Base-by-base conservation (phyloP, 176 grass and related monocot genomes). In the Dendrocalamus sinicus region DNA sequence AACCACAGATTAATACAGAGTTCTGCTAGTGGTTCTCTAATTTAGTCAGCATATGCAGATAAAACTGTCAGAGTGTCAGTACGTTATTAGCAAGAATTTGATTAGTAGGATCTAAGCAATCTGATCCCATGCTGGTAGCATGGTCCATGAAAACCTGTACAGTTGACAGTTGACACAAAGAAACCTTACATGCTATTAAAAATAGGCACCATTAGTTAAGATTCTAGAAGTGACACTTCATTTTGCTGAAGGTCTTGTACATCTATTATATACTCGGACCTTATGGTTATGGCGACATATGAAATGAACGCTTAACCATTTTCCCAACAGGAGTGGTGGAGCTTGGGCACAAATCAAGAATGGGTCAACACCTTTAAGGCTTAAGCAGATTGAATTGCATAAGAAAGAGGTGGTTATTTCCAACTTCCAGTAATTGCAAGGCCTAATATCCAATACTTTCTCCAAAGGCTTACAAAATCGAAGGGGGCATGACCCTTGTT, bases 361-460 rank as follows among this genome's bases (percentile, higher is more conserved):
- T 9, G 45, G 65, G 26, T 66, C 28, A 35, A 39, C 28, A 66
- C 65, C 32, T 39, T 35, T 16, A 74, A 43, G 41, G 41, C 41
- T 43, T 43, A 43, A 50, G 15, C 3, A 74, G 48, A 74, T 74
- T 74, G 26, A 67, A 74, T 19, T 74, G 24, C 46, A 22, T 26
- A 20, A 47, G 24, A 28, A 64, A 32, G 12, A 37, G 30, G 41
- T 47, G n/a, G 39, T 14, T 20, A 79, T 46, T 79, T 79, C 14
- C 63, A 37, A 81, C 47, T 54, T 53, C 30, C n/a, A 69, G 30
- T 20, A 81, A 55, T 24, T 81, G 30, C 63, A 54, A 81, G 47
- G 44, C 3, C 45, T 72, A 67, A 20, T 20, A 46, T 23, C 69
- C 12, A 7, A 40, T n/a, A 76, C 53, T 41, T 64, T 26, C 24